Conservation (phyloP, 495 filamentous ascomycete genomes). For the Hypoxylon lienhwacheense region DNA sequence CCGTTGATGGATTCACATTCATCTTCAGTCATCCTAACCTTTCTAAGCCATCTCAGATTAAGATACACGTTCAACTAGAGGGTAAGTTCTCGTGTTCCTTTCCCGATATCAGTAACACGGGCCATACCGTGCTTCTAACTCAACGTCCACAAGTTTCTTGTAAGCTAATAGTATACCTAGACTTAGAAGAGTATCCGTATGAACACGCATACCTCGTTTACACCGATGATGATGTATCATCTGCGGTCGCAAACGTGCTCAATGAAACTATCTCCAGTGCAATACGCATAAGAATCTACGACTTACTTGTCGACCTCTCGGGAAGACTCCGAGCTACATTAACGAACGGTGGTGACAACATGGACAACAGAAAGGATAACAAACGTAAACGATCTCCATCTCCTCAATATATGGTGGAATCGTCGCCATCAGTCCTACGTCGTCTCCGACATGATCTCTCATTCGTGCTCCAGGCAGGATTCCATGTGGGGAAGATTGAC, state of each 20-base stretch:
- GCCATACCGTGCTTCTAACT: background rate
- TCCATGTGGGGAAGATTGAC: slow-evolving; percentile 69
- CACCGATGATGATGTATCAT: slow-evolving; percentile 41
- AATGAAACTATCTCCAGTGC: slow-evolving; percentile 27
- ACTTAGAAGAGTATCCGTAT: slow-evolving; percentile 36
- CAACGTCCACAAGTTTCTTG: background rate
- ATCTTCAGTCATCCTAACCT: slow-evolving; percentile 41
- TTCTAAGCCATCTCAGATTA: slow-evolving; percentile 37
- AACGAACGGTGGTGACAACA: slow-evolving; percentile 33
- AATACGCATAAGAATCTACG: slow-evolving; percentile 24
- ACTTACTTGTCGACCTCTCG: slow-evolving; percentile 34
- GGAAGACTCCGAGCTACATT: slow-evolving; percentile 31
- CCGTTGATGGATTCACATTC: slow-evolving; percentile 66
- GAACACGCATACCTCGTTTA: slow-evolving; percentile 41
- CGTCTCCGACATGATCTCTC: slow-evolving; percentile 66
- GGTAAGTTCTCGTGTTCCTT: slow-evolving; percentile 44
- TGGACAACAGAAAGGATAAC: slow-evolving; percentile 38
- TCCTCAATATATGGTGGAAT: background rate
- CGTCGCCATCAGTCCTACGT: slow-evolving; percentile 10
- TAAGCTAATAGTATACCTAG: slow-evolving; percentile 22
- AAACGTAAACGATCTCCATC: background rate
- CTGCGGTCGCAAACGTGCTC: slow-evolving; percentile 31
- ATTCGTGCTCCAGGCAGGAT: slow-evolving; percentile 64
- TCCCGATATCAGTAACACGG: background rate
- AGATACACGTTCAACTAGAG: slow-evolving; percentile 57